Evolutionary conservation across 768 basidiomycete genomes (phyloP).

Genomic region (Pleurotus pulmonarius): DNA sequence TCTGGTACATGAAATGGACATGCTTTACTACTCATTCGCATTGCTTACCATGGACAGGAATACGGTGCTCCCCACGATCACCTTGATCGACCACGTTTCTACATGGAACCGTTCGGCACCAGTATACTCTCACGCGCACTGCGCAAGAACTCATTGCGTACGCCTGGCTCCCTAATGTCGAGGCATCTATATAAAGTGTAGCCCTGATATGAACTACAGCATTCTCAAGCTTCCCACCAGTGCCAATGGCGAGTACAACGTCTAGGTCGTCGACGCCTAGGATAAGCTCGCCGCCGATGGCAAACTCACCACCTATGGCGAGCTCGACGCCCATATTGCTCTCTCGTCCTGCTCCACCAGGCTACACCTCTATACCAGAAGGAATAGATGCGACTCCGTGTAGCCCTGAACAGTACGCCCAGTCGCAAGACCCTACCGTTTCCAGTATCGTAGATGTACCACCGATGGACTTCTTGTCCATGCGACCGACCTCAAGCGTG

Average conservation of each 20-base stretch:
- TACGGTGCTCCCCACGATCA: no score
- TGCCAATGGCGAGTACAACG: no score
- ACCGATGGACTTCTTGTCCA: slow-evolving; percentile 1
- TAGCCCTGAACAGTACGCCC: not conserved
- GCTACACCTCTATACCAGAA: slow-evolving; percentile 6
- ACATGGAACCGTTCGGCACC: no score
- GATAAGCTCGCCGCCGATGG: not conserved
- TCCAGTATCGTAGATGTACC: slow-evolving; percentile 1
- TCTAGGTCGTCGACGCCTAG: not conserved
- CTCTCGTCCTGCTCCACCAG: not conserved
- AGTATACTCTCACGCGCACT: no score
- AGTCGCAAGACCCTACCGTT: not conserved
- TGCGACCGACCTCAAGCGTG: not conserved
- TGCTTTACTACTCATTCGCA: no score
- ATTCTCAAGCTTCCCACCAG: slow-evolving; percentile 1
- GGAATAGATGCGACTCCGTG: not conserved
- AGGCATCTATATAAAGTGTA: not conserved
- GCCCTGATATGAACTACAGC: not conserved
- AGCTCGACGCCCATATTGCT: not conserved
- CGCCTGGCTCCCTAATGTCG: not conserved
- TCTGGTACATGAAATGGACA: no score
- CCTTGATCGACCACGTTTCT: no score
- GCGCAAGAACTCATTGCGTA: no score
- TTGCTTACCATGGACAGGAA: no score
- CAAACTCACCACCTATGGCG: not conserved